Evolutionary conservation across 306 rosid genomes (phyloP), one percentile per base, ranked within the genome.

Genomic region (Trifolium repens): DNA sequence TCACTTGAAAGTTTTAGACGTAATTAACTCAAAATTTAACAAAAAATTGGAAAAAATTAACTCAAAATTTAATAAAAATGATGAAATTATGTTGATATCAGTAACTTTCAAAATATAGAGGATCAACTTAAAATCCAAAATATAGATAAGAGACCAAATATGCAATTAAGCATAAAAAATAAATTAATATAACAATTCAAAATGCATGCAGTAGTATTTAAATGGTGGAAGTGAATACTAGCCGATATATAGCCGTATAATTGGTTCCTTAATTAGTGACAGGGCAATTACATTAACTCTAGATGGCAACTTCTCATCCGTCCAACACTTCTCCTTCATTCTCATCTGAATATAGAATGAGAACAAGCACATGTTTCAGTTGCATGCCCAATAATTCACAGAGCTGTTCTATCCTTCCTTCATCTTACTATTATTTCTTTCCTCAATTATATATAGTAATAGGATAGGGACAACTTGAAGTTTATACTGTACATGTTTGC

Each of bases 291-390:
- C 79, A 67, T 57, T 35, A 79, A 67, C 74, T 64, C n/a, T 54
- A 54, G 82, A 72, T 40, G 50, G 67, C 43, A 71, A 62, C 73
- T 50, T 50, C 35, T 72, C 78, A 70, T 53, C 40, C 17, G 67
- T 27, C 27, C 44, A 49, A 69, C 59, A 24, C 9, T 3, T 39
- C 16, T 40, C 17, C 9, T 62, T 49, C 35, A 22, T 71, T 63
- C 24, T 30, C 34, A 16, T 70, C 17, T 43, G 15, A 72, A 54
- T 72, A 49, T 54, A 64, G 83, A 19, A 79, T 30, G 32, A 52
- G 49, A 63, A 64, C 61, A 64, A 72, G 77, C 32, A 64, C 11
- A 17, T 32, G 68, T 43, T 43, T 22, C 24, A 22, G 30, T 27
- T 27, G 62, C 62, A 54, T 16, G 14, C 46, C 49, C 47, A 73